Conservation (phyloP, 1,284 basidiomycete genomes). For the Leccinum insigne region DNA sequence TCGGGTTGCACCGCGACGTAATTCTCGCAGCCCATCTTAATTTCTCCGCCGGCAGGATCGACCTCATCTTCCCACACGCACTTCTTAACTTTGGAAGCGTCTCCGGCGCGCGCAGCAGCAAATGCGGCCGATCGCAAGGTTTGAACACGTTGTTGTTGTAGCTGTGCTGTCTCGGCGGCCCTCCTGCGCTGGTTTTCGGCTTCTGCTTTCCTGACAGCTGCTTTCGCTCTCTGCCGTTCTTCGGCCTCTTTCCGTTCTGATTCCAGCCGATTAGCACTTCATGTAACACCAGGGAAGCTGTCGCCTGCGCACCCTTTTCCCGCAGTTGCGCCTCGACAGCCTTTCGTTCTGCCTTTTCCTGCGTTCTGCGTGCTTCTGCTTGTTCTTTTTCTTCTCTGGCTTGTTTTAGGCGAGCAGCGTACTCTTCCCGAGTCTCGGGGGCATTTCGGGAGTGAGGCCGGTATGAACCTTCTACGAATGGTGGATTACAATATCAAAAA, state of each 20-base stretch:
- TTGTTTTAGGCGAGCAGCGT: conserved; percentile 49
- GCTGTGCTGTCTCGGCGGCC: conserved; percentile 49
- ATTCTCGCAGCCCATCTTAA: conserved; percentile 53
- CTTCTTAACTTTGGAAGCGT: conserved; percentile 54
- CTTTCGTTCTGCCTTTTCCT: conserved; percentile 51
- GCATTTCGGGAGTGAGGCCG: conserved; percentile 17
- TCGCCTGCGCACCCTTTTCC: conserved; percentile 26
- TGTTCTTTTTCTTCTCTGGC: conserved; percentile 52
- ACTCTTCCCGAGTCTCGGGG: conserved; percentile 50
- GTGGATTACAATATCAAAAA: conserved; percentile 7
- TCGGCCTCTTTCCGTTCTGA: conserved; percentile 52
- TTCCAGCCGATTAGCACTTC: conserved; percentile 15
- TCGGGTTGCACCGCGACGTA: conserved; percentile 46
- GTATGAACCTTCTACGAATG: conserved; percentile 19
- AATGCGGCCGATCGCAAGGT: conserved; percentile 59
- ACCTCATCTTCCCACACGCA: conserved; percentile 68
- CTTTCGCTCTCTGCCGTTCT: conserved; percentile 55
- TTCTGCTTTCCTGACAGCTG: conserved; percentile 53
- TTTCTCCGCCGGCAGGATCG: conserved; percentile 69
- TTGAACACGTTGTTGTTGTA: conserved; percentile 51
- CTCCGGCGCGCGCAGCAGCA: conserved; percentile 56
- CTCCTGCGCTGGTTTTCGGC: conserved; percentile 50
- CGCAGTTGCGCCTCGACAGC: conserved; percentile 37
- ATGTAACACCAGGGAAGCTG: conserved; percentile 5
- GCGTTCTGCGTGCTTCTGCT: conserved; percentile 50